Evolutionary conservation across 805 yeast species (phyloP), one percentile per base, ranked within the genome.

Genomic region (Ogataea nakhonphanomensis): DNA sequence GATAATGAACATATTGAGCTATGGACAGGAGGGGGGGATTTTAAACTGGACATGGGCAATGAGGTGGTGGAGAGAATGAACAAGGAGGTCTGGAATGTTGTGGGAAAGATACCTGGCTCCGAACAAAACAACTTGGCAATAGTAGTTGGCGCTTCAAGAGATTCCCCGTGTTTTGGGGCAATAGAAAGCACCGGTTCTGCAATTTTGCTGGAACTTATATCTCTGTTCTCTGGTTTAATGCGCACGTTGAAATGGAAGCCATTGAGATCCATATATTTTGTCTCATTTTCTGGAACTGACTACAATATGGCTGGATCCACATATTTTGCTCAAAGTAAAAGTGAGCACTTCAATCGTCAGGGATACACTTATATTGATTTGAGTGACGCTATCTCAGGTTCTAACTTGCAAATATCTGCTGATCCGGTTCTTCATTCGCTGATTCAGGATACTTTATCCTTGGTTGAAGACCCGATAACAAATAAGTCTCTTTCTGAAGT

Each of bases 281-380:
- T 79, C 0, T 85, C 95, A 0, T 88, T 84, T 67, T 95, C 90
- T 53, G 96, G 85, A 1, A 67, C 84, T 0, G 79, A 81, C 45
- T 88, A 83, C 54, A 89, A 89, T 57, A 65, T 72, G 49, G 95
- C 93, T 0, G 98, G 98, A 0, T 71, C 86, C n/a, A 72, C 89
- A 0, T 91, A 84, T 53, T 79, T 90, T 73, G 70, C 81, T 6
- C 85, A 83, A 50, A 65, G 69, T 26, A 72, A 73, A 41, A 58
- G 65, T n/a, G 71, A 73, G 17, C 71, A 69, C 28, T 63, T 88
- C 21, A 65, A 70, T 38, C 70, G 75, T 33, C 81, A 82, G 48
- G 82, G 84, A 0, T 79, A 76, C 52, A 70, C 86, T 0, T 83
- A 84, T 49, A 71, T 90, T 43, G 95, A 90, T 54, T 66, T 90